Conservation (phyloP, 2,329 filamentous ascomycete species). For the Fusarium albosuccineum region DNA sequence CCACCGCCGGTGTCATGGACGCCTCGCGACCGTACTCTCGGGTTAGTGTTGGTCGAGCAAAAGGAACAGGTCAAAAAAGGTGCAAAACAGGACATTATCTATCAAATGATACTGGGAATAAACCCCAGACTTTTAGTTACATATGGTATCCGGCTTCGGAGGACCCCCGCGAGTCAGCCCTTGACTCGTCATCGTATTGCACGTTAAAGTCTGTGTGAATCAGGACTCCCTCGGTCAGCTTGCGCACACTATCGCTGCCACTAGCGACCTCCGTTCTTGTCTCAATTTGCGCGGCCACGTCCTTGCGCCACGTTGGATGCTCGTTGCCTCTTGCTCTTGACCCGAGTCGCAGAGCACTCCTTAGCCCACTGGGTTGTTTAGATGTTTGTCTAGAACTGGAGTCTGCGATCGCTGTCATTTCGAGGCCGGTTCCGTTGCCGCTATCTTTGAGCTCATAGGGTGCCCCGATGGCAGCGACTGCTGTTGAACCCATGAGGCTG, state of each 20-base stretch:
- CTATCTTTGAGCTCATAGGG: conserved; percentile 42
- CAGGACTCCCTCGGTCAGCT: conserved; percentile 41
- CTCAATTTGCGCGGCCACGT: conserved; percentile 12
- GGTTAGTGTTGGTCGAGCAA: neutral
- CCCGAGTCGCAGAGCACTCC: conserved; percentile 9
- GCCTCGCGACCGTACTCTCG: neutral
- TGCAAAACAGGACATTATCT: no score
- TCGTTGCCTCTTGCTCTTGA: conserved; percentile 12
- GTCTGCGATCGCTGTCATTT: conserved; percentile 28
- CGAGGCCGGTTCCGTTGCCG: conserved; percentile 31
- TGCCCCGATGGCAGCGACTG: conserved; percentile 34
- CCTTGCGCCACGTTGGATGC: conserved; percentile 31
- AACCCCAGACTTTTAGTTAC: neutral
- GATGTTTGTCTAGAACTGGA: conserved; percentile 21
- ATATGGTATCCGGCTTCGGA: conserved; percentile 32
- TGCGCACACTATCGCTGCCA: conserved; percentile 41
- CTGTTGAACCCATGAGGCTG: conserved; percentile 35
- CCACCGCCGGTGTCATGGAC: no score
- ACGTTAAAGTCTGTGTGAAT: conserved; percentile 42
- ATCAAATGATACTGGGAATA: no score
- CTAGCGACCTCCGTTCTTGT: conserved; percentile 16
- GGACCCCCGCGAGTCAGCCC: conserved; percentile 35
- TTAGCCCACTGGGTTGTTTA: conserved; percentile 4
- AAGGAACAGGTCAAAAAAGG: no score
- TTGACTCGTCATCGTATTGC: conserved; percentile 37